Evolutionary conservation across 768 basidiomycete genomes (phyloP), one percentile per base, ranked within the genome.

Genomic region (Mycena rosella): DNA sequence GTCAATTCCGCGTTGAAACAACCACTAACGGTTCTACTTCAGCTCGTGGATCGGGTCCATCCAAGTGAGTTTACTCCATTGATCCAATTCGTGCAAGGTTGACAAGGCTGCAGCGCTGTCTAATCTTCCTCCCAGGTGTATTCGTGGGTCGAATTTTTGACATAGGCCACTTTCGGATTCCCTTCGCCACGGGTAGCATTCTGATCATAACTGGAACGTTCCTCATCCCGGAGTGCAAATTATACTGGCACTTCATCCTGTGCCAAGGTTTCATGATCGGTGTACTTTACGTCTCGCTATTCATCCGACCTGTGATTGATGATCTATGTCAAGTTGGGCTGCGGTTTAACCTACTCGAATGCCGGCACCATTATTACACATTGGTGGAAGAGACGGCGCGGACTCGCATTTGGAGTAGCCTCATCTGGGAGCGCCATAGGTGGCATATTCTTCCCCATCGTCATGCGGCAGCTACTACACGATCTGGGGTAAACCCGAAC

Each of bases 231-330:
- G 15, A 34, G 8, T 59, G 58, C 58, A 59, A 30, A 9, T 1
- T 48, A 17, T 59, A 59, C n/a, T 59, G 58, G 58, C 58, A 59
- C 10, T 48, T 59, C 26, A 13, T 59, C 2, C 45, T 59, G 14
- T 48, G 57, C 13, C 57, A 59, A 34, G 57, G 57, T 0, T 32
- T 59, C 13, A 26, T 34, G 22, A 36, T 48, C 24, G 45, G 58
- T 8, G 58, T 59, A n/a, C 18, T 15, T 58, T 27, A 22, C 13
- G 27, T 24, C 34, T 45, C 10, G 15, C n/a, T 10, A 34, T n/a
- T 15, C 14, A n/a, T 26, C 45, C 7, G 11, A 18, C 40, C 11
- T 6, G 14, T 32, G n/a, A 45, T 10, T 48, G 32, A 59, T 15
- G 8, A 8, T 48, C 32, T 36, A n/a, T 36, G 14, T 30, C 5